These are phyloP conservation scores for Gaeumannomyces tritici DNA, from an alignment of 2,329 filamentous ascomycete species.

Conservation along the genomic window DNA sequence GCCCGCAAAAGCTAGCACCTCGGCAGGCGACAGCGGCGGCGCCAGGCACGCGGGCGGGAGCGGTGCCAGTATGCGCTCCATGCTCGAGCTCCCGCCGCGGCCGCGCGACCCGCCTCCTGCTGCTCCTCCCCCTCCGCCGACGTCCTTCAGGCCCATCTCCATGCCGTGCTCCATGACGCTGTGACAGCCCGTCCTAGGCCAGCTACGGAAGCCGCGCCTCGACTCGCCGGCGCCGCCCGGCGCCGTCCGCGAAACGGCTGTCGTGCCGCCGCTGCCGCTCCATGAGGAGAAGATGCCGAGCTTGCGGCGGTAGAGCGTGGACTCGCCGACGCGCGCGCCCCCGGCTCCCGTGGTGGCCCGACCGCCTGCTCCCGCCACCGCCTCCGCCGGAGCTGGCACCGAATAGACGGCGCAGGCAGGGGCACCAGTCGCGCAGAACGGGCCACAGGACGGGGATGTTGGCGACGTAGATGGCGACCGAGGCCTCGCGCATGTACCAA, in stretches of 20 bases:
- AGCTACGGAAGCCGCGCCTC: background rate
- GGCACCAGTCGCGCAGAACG: constrained; percentile 24
- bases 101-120: no score
- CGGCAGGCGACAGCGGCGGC: background rate
- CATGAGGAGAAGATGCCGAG: background rate
- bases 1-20: no score
- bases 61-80: background rate
- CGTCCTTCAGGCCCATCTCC: background rate
- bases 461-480: constrained; percentile 40
- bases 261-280: no score
- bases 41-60: no score
- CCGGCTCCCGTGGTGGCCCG: no score
- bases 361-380: no score
- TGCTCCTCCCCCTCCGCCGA: no score
- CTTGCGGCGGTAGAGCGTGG: background rate
- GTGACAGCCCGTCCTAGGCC: no score
- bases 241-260: background rate
- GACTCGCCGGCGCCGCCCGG: no score
- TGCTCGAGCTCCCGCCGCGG: background rate
- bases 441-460: constrained; percentile 46
- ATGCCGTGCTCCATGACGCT: background rate
- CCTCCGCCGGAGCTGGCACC: no score
- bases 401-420: background rate
- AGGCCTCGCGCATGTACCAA: constrained; percentile 45
- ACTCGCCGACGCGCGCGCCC: background rate